Percentiles rank a stretch among this genome's conserved stretches.
Evolutionary conservation across 202 grass and related monocot genomes (phyloP).

Genomic region (Panicum hallii): DNA sequence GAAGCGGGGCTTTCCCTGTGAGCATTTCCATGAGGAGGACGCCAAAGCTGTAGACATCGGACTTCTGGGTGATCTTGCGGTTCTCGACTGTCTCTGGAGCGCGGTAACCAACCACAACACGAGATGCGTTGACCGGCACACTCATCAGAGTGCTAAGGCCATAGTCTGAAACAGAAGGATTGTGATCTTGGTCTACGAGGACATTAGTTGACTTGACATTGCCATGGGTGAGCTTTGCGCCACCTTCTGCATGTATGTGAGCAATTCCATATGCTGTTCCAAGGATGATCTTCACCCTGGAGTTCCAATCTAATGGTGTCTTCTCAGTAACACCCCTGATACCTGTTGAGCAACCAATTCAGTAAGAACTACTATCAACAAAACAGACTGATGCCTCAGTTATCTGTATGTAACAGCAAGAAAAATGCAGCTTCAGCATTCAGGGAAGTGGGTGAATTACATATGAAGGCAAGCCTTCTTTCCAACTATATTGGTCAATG

Average conservation of each 20-base stretch:
- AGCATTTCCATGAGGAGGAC: conserved; percentile 94
- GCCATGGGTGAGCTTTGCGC: conserved; percentile 79
- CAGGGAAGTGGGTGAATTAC: conserved; percentile 28
- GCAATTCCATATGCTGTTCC: conserved; percentile 75
- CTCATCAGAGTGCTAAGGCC: conserved; percentile 67
- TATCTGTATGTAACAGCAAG: background rate
- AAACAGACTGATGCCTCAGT: background rate
- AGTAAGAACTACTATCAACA: conserved; percentile 7
- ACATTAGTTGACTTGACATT: conserved; percentile 96
- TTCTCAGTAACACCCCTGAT: conserved; percentile 62
- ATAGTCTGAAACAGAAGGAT: conserved; percentile 75
- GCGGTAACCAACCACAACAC: conserved; percentile 72
- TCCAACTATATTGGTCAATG: background rate
- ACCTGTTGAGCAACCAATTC: conserved; percentile 55
- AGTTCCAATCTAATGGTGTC: conserved; percentile 70
- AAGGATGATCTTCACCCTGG: conserved; percentile 84
- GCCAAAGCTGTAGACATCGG: conserved; percentile 89
- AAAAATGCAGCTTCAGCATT: conserved; percentile 30
- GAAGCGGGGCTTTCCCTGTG: conserved; percentile 79
- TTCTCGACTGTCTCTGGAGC: conserved; percentile 87
- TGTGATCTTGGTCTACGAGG: conserved; percentile 71
- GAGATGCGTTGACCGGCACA: conserved; percentile 60
- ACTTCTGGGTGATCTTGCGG: conserved; percentile 84
- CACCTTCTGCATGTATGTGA: conserved; percentile 79
- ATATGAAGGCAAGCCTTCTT: background rate